Base-by-base conservation (phyloP, 768 basidiomycete species). In the Leucogyrophana mollusca region DNA sequence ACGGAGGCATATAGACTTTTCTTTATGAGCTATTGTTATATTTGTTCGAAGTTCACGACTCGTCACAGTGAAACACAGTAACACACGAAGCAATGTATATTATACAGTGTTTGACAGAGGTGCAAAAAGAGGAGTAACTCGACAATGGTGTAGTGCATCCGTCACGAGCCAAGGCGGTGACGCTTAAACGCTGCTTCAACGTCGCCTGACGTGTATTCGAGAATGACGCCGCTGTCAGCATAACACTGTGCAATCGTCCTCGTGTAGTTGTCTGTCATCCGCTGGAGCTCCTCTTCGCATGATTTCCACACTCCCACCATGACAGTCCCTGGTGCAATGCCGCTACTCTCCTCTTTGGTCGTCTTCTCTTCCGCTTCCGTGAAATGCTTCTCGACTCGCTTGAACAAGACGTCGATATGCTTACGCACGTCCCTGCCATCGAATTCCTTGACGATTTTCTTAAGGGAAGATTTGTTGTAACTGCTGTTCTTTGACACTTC, bases 351-450 rank as follows among this genome's bases (percentile, higher is more conserved):
- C 48, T 85, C 81, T 3, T 70, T 74, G 16, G 77, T 78, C 3
- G 77, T 60, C 53, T 81, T 85, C 51, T 85, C 87, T 9, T 85
- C 83, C 1, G 80, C 81, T 56, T 94, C 90, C 5, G 85, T 85
- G 58, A 96, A 97, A 60, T 98, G 95, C 66, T 98, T 98, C 67
- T 95, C 91, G 22, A 98, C 90, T 9, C 95, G 83, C 61, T 90
- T 90, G 67, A 85, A 86, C 30, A 98, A 73, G 7, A 79, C 79
- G 45, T 97, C 95, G 42, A 95, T 72, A 50, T 88, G 77, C 62
- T 95, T 95, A 30, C 90, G 85, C 10, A 98, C 70, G 62, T 98
- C 95, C 66, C 96, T 98, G 32, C 81, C 69, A 51, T 79, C 85
- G 62, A 82, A 87, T 57, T 96, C 94, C 60, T 90, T 92, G 40